A percentile compares a stretch with the other conserved stretches of the same genome.
These are phyloP conservation scores for Pseudocercospora fuligena DNA, from an alignment of 2,329 filamentous ascomycete species.

Conservation along the genomic window DNA sequence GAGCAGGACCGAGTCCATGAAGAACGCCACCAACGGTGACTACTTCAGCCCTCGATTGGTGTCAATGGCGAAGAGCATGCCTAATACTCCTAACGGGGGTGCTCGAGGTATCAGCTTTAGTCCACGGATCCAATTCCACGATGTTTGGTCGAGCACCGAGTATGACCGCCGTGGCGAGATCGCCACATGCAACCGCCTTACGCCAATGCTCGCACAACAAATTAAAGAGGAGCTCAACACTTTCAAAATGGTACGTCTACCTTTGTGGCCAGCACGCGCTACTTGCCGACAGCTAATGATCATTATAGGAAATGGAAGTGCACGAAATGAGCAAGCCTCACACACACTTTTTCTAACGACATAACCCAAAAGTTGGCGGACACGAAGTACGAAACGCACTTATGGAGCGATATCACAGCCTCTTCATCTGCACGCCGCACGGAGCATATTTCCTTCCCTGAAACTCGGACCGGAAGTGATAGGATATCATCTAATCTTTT, in stretches of 20 bases:
- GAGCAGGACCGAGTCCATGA: constrained; percentile 40
- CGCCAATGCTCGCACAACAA: constrained; percentile 95
- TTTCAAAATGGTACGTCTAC: constrained; percentile 88
- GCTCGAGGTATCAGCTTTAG: constrained; percentile 75
- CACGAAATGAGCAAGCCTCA: constrained; percentile 99
- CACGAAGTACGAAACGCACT: constrained; percentile 26
- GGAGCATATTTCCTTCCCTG: constrained; percentile 18
- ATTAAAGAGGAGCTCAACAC: constrained; percentile 99
- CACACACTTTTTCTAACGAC: constrained; percentile 96
- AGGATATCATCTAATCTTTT: constrained; percentile 30
- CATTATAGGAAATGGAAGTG: constrained; percentile 94
- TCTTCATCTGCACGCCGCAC: constrained; percentile 18
- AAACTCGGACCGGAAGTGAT: constrained; percentile 16
- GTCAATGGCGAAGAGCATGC: constrained; percentile 78
- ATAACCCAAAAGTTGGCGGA: constrained; percentile 23
- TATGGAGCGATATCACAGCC: constrained; percentile 25
- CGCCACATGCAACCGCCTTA: constrained; percentile 96
- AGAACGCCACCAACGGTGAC: constrained; percentile 78
- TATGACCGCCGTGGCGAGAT: constrained; percentile 96
- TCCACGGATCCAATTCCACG: constrained; percentile 90
- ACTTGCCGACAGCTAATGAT: constrained; percentile 48
- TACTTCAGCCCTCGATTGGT: constrained; percentile 81
- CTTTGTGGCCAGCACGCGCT: neutral
- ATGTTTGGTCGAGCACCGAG: constrained; percentile 93
- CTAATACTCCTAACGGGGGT: constrained; percentile 73